A percentile compares a stretch with the other conserved stretches of the same genome.
phyloP scores from a whole-genome alignment of 192 early-diverging fungal genomes.

The Paraglomus brasilianum region DNA sequence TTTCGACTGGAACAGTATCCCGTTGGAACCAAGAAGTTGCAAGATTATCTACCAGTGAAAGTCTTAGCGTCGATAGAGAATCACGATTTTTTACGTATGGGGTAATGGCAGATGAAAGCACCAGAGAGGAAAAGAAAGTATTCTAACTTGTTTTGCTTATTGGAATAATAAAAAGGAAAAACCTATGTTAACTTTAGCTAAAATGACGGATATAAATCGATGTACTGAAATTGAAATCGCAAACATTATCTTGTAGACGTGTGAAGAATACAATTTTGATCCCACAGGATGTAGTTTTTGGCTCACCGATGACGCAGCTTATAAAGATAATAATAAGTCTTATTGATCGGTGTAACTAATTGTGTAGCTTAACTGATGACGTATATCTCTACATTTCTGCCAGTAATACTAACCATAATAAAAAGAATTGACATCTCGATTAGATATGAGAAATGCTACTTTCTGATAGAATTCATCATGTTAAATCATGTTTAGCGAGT shows the following conservation, averaged over 20 bases:
- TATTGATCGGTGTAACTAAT: too few species aligned
- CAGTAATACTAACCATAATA: too few species aligned
- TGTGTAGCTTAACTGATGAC: too few species aligned
- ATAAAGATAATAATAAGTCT: too few species aligned
- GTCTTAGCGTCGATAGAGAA: background rate
- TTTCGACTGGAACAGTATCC: background rate
- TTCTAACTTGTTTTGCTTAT: background rate
- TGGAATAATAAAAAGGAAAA: slow-evolving; percentile 5
- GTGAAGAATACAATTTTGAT: background rate
- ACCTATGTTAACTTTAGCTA: background rate
- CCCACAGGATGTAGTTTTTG: background rate
- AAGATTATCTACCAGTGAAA: background rate
- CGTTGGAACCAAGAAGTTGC: slow-evolving; percentile 6
- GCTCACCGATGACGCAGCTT: slow-evolving; percentile 14
- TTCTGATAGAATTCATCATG: too few species aligned
- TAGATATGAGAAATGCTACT: too few species aligned
- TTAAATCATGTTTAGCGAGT: too few species aligned
- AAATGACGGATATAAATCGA: background rate
- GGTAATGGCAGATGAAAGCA: slow-evolving; percentile 13
- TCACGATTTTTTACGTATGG: background rate
- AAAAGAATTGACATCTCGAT: too few species aligned
- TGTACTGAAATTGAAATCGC: background rate
- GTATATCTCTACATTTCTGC: too few species aligned
- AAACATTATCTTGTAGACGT: background rate
- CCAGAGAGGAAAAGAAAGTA: background rate